phyloP scores from a whole-genome alignment of 352 stramenopile genomes.

The Phytophthora ramorum region DNA sequence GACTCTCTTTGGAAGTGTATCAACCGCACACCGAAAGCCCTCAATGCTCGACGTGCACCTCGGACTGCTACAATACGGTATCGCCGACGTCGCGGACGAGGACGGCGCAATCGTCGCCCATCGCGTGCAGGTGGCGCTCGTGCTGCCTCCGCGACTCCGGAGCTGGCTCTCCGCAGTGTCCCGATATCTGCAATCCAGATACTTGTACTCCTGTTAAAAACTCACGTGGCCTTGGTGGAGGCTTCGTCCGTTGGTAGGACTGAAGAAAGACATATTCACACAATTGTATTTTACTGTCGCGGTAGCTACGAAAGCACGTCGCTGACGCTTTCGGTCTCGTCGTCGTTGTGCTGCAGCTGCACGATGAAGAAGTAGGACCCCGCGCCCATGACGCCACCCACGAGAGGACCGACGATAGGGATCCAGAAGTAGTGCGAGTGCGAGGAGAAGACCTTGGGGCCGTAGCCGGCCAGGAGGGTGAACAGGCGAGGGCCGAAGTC shows the following conservation, averaged over 20 bases:
- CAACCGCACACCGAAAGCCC: neutral
- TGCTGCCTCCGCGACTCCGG: constrained; percentile 19
- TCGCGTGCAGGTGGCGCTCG: constrained; percentile 24
- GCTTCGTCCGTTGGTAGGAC: too few relatives aligned
- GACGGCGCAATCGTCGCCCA: constrained; percentile 33
- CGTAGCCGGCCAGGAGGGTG: constrained; percentile 21
- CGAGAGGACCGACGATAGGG: constrained; percentile 49
- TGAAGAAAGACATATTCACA: constrained; percentile 5
- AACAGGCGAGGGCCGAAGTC: constrained; percentile 26
- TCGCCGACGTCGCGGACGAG: constrained; percentile 31
- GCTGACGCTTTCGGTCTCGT: constrained; percentile 16
- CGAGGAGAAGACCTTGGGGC: constrained; percentile 33
- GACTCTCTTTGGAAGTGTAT: neutral
- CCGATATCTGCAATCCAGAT: constrained; percentile 27
- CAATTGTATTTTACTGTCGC: constrained; percentile 8
- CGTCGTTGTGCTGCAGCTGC: constrained; percentile 50
- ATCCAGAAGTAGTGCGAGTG: constrained; percentile 68
- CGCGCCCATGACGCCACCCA: constrained; percentile 53
- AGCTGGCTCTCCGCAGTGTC: constrained; percentile 16
- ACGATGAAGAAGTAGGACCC: constrained; percentile 61
- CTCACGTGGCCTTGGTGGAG: neutral
- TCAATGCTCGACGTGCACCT: constrained; percentile 24
- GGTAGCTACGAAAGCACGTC: constrained; percentile 12
- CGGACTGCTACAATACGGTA: constrained; percentile 28
- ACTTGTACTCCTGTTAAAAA: constrained; percentile 24